Conservation (phyloP, 805 yeast species). For the Suhomyces emberorum region DNA sequence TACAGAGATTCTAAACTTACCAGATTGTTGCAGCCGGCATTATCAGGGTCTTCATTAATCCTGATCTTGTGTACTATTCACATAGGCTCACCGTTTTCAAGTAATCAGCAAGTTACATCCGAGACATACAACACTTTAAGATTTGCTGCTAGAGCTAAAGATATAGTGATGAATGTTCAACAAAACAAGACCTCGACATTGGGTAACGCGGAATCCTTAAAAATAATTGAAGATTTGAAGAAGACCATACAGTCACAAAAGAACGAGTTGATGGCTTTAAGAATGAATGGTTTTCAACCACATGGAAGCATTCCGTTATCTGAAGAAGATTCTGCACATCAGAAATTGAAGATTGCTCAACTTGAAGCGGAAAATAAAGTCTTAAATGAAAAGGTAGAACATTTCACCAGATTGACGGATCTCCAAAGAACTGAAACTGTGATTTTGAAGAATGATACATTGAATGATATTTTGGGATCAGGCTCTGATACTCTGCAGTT, state of each 20-base stretch:
- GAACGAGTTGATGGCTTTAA: conserved; percentile 44
- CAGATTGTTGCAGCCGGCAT: conserved; percentile 83
- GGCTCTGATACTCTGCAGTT: conserved; percentile 39
- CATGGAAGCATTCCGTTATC: background rate
- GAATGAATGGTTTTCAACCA: background rate
- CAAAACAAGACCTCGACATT: conserved; percentile 40
- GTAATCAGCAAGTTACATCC: conserved; percentile 47
- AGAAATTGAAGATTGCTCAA: conserved; percentile 14
- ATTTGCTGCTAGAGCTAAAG: conserved; percentile 92
- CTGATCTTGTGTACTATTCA: conserved; percentile 86
- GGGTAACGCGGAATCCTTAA: conserved; percentile 38
- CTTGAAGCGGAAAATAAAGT: conserved; percentile 63
- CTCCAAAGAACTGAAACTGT: conserved; percentile 55
- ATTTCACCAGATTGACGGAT: conserved; percentile 61
- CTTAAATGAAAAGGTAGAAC: conserved; percentile 65
- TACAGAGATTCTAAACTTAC: conserved; percentile 93
- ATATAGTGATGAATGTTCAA: conserved; percentile 67
- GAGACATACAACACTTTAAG: conserved; percentile 86
- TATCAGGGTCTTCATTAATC: conserved; percentile 82
- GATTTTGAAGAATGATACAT: conserved; percentile 54
- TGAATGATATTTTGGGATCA: conserved; percentile 54
- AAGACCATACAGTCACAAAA: conserved; percentile 61
- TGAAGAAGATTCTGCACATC: conserved; percentile 1
- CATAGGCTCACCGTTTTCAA: conserved; percentile 38
- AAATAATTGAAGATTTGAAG: conserved; percentile 52